A percentile compares a stretch with the other conserved stretches of the same genome.
Evolutionary conservation across 345 rosid genomes (phyloP).

Genomic region (Tarenaya hassleriana): DNA sequence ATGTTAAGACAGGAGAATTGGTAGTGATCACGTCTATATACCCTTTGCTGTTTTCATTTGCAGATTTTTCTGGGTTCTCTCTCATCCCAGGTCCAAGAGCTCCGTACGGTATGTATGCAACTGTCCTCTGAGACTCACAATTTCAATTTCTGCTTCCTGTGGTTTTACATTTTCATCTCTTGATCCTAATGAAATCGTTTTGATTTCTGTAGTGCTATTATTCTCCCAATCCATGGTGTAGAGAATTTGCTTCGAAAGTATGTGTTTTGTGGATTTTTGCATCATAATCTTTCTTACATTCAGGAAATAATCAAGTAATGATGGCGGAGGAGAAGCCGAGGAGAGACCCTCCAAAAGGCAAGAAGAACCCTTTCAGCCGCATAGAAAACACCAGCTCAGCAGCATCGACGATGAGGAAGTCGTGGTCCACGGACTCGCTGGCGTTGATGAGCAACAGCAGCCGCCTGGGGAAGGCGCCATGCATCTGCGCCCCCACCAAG

Average conservation of each 20-base stretch:
- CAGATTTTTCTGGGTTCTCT: slow-evolving; percentile 11
- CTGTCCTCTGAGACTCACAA: no score
- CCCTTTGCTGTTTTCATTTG: not conserved
- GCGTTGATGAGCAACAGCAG: slow-evolving; percentile 11
- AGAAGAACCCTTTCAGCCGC: slow-evolving; percentile 23
- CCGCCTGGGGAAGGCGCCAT: not conserved
- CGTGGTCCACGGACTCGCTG: not conserved
- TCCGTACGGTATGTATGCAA: slow-evolving; percentile 18
- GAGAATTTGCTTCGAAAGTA: no score
- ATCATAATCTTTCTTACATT: no score
- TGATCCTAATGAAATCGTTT: no score
- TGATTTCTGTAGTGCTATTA: no score
- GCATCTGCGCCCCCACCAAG: no score
- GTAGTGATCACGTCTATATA: slow-evolving; percentile 27
- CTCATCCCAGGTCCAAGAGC: slow-evolving; percentile 14
- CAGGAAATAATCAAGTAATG: not conserved
- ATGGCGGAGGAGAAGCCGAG: not conserved
- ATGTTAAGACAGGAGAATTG: not conserved
- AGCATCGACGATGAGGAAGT: slow-evolving; percentile 26
- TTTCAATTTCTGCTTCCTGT: no score
- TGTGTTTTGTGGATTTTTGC: no score
- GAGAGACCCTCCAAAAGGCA: not conserved
- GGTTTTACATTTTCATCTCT: no score
- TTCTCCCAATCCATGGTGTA: no score
- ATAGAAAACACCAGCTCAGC: slow-evolving; percentile 14